Evolutionary conservation across 306 rosid genomes (phyloP).

Genomic region (Pueraria montana): DNA sequence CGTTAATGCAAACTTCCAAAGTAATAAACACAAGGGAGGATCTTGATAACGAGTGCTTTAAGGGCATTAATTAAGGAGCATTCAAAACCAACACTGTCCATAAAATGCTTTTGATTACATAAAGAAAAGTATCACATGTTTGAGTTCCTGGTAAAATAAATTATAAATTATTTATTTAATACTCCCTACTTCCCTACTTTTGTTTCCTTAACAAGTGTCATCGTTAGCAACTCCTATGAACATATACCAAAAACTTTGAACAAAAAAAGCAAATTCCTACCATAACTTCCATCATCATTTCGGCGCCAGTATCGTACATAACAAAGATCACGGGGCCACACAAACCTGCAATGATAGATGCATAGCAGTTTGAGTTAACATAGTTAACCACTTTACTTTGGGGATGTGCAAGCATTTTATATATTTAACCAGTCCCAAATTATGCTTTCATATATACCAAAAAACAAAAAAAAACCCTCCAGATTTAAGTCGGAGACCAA

Average conservation of each 20-base stretch:
- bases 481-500: slow-evolving; percentile 24
- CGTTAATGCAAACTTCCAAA: slow-evolving; percentile 28
- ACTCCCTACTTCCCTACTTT: background rate
- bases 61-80: slow-evolving; percentile 24
- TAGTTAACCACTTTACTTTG: slow-evolving; percentile 8
- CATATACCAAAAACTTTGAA: slow-evolving; percentile 12
- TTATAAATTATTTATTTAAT: slow-evolving; percentile 25
- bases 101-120: background rate
- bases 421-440: slow-evolving; percentile 33
- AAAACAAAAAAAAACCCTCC: slow-evolving; percentile 5
- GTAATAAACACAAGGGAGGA: slow-evolving; percentile 23
- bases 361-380: slow-evolving; percentile 13
- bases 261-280: slow-evolving; percentile 57
- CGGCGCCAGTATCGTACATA: slow-evolving; percentile 99
- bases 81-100: slow-evolving; percentile 2
- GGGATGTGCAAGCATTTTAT: slow-evolving; percentile 22
- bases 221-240: slow-evolving; percentile 16
- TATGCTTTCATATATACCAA: slow-evolving; percentile 21
- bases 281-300: slow-evolving; percentile 98
- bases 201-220: slow-evolving; percentile 13
- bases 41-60: background rate
- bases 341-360: slow-evolving; percentile 73
- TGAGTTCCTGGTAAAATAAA: slow-evolving; percentile 22
- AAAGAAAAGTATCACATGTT: slow-evolving; percentile 7
- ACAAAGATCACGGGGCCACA: slow-evolving; percentile 99